Conservation (phyloP, 306 rosid genomes). For the Abrus precatorius region DNA sequence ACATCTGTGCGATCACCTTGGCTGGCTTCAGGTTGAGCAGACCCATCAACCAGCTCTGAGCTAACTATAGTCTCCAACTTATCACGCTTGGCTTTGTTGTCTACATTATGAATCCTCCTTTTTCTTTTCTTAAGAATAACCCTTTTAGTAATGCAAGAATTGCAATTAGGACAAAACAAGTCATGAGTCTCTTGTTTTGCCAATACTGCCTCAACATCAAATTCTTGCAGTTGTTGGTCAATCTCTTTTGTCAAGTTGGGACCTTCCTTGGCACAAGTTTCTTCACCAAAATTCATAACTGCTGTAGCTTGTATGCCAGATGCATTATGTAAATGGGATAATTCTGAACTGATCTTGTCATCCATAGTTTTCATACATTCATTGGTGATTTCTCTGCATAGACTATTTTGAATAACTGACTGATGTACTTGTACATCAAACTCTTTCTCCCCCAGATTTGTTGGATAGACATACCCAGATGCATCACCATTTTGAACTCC, state of each 20-base stretch:
- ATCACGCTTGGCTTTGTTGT: conserved; percentile 39
- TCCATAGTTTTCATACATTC: conserved; percentile 16
- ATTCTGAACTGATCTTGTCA: conserved; percentile 23
- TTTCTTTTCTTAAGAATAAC: conserved; percentile 65
- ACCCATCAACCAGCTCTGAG: conserved; percentile 18
- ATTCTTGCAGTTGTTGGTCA: conserved; percentile 47
- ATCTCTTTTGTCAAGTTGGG: conserved; percentile 41
- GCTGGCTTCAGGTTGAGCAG: conserved; percentile 10
- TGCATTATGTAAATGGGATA: conserved; percentile 37
- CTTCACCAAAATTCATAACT: conserved; percentile 1
- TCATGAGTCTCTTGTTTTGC: conserved; percentile 69
- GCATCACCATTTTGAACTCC: conserved; percentile 49
- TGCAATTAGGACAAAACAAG: conserved; percentile 64
- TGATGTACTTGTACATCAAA: conserved; percentile 33
- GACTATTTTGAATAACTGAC: conserved; percentile 24
- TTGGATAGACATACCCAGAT: conserved; percentile 24
- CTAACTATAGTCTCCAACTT: conserved; percentile 24
- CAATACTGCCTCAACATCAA: conserved; percentile 60
- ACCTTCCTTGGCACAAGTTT: conserved; percentile 33
- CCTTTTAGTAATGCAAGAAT: conserved; percentile 63
- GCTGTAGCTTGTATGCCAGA: conserved; percentile 25
- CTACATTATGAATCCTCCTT: conserved; percentile 33
- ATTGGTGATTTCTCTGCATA: conserved; percentile 34
- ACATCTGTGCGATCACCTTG: conserved; percentile 38
- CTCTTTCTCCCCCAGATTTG: conserved; percentile 24